Conservation (phyloP, 1,139 yeast genomes). For the Nakaseomyces uthaithaninus region DNA sequence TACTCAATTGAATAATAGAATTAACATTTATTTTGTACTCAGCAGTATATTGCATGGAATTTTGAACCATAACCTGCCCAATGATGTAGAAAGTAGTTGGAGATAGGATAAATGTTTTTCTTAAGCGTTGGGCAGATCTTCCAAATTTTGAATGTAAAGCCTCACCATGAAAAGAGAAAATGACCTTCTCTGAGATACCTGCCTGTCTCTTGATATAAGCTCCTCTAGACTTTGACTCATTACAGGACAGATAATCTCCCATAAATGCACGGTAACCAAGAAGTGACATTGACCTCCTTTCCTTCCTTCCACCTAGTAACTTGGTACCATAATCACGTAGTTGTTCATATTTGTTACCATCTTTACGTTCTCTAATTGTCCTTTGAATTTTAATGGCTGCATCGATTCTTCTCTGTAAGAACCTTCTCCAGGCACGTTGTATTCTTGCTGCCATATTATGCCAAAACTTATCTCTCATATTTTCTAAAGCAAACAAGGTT, state of each 20-base stretch:
- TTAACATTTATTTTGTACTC: constrained; percentile 60
- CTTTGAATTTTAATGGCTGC: constrained; percentile 81
- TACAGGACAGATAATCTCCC: constrained; percentile 91
- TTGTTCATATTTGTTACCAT: constrained; percentile 75
- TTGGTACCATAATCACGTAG: constrained; percentile 76
- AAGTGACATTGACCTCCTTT: constrained; percentile 82
- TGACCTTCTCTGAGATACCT: constrained; percentile 59
- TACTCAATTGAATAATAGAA: constrained; percentile 53
- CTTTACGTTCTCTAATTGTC: constrained; percentile 73
- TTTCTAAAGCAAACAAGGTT: constrained; percentile 89
- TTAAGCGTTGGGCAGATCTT: constrained; percentile 74
- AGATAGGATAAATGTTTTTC: constrained; percentile 67
- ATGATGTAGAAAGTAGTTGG: constrained; percentile 54
- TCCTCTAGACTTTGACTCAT: constrained; percentile 65
- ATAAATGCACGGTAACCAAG: constrained; percentile 80
- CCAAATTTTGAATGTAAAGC: constrained; percentile 82
- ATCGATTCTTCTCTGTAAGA: constrained; percentile 70
- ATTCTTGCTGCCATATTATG: constrained; percentile 96
- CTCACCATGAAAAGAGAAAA: constrained; percentile 79
- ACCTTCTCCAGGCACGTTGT: constrained; percentile 94
- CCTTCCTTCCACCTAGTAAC: constrained; percentile 66
- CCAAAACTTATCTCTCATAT: constrained; percentile 97
- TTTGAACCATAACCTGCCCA: constrained; percentile 64
- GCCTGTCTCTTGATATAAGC: constrained; percentile 57
- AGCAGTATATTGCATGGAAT: constrained; percentile 56